These are phyloP conservation scores for Filobasidium uniguttulatum DNA, from an alignment of 1,284 basidiomycete species.

Conservation along the genomic window DNA sequence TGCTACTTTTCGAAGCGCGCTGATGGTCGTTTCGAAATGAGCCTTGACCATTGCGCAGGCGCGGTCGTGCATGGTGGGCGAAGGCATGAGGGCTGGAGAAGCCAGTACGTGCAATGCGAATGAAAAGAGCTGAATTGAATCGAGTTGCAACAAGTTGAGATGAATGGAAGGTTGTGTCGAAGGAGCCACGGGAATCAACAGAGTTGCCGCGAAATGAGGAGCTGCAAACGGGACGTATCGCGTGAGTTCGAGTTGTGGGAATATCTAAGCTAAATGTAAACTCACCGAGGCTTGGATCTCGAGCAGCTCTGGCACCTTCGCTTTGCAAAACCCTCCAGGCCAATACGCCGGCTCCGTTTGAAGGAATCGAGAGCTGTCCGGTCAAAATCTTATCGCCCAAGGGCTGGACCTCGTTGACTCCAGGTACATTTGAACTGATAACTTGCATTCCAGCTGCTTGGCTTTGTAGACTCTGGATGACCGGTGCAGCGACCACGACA, in stretches of 20 bases:
- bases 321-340: slow-evolving; percentile 34
- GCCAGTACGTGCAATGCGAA: slow-evolving; percentile 32
- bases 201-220: slow-evolving; percentile 32
- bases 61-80: slow-evolving; percentile 6
- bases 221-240: slow-evolving; percentile 16
- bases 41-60: slow-evolving; percentile 4
- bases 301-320: slow-evolving; percentile 31
- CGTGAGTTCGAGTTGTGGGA: neutral
- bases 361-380: slow-evolving; percentile 19
- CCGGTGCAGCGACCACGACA: slow-evolving; percentile 50
- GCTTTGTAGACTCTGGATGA: slow-evolving; percentile 30
- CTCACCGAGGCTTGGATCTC: slow-evolving; percentile 30
- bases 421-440: too few species aligned
- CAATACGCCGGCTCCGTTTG: slow-evolving; percentile 10
- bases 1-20: slow-evolving; percentile 21
- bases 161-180: slow-evolving; percentile 32
- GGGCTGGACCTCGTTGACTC: too few species aligned
- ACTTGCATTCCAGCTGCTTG: slow-evolving; percentile 31
- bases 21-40: slow-evolving; percentile 24
- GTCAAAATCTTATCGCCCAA: slow-evolving; percentile 19
- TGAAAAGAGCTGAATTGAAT: slow-evolving; percentile 28
- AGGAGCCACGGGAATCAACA: slow-evolving; percentile 30
- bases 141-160: slow-evolving; percentile 30
- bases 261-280: neutral
- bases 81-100: slow-evolving; percentile 21